Evolutionary conservation across 2,329 filamentous ascomycete genomes (phyloP).

Genomic region (Cadophora sp.): DNA sequence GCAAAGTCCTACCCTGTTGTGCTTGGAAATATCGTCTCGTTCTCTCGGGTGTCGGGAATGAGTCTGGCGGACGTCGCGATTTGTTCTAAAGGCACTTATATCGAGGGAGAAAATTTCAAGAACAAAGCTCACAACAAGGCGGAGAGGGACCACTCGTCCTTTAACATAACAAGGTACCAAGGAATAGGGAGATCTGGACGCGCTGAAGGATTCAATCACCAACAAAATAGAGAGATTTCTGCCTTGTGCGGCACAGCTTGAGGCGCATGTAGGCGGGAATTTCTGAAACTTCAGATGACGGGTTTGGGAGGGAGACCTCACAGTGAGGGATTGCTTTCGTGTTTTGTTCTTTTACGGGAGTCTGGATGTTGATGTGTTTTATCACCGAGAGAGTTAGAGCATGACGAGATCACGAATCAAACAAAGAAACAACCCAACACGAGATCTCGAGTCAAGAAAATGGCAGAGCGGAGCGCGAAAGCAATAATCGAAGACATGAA

Average conservation of each 20-base stretch:
- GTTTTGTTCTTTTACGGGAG: background rate
- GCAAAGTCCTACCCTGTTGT: background rate
- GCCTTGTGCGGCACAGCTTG: no score
- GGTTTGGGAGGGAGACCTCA: background rate
- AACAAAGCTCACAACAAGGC: background rate
- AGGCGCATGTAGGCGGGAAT: background rate
- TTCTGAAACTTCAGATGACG: background rate
- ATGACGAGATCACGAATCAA: background rate
- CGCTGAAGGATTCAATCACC: conserved; percentile 15
- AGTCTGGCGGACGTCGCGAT: background rate
- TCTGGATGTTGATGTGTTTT: background rate
- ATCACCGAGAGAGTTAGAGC: background rate
- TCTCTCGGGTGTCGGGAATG: background rate
- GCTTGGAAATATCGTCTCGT: background rate
- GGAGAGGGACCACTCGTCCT: background rate
- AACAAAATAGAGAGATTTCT: conserved; percentile 7
- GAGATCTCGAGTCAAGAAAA: background rate
- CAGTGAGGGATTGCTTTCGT: no score
- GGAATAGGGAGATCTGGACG: background rate
- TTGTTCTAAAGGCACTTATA: background rate
- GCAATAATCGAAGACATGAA: background rate
- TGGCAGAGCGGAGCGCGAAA: background rate
- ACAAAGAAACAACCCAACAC: background rate
- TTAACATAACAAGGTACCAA: background rate
- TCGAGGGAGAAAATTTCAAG: background rate